These are phyloP conservation scores for Acanthochlamys bracteata DNA, from an alignment of 106 monocot species.

Conservation along the genomic window DNA sequence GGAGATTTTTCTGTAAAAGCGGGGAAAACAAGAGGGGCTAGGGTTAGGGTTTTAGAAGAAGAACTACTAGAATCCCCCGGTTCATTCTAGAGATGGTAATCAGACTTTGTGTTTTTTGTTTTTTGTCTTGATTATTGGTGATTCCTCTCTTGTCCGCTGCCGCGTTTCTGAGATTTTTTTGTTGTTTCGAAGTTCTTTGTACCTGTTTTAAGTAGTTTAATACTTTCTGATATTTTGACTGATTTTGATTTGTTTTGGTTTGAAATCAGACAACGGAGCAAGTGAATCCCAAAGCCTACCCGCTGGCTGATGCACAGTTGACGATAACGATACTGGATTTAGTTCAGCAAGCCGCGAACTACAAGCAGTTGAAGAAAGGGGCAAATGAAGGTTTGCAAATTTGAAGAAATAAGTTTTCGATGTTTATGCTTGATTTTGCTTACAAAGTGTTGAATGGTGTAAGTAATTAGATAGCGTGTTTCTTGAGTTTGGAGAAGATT, in stretches of 20 bases:
- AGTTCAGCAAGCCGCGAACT: constrained; percentile 80
- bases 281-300: constrained; percentile 91
- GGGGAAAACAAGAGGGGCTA: too few relatives aligned
- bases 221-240: not conserved
- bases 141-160: too few relatives aligned
- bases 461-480: not conserved
- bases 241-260: not conserved
- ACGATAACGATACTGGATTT: constrained; percentile 81
- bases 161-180: not conserved
- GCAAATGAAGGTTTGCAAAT: constrained; percentile 66
- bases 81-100: too few relatives aligned
- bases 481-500: not conserved
- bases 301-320: constrained; percentile 80
- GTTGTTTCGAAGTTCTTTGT: not conserved
- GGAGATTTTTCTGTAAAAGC: too few relatives aligned
- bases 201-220: not conserved
- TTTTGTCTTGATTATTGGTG: too few relatives aligned
- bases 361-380: constrained; percentile 93
- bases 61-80: too few relatives aligned
- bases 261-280: constrained; percentile 34
- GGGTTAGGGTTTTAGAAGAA: too few relatives aligned
- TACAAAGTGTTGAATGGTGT: too few relatives aligned
- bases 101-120: too few relatives aligned
- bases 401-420: not conserved
- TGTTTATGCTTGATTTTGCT: not conserved